Conservation (phyloP, 106 monocot species). For the Dactylorhiza incarnata region DNA sequence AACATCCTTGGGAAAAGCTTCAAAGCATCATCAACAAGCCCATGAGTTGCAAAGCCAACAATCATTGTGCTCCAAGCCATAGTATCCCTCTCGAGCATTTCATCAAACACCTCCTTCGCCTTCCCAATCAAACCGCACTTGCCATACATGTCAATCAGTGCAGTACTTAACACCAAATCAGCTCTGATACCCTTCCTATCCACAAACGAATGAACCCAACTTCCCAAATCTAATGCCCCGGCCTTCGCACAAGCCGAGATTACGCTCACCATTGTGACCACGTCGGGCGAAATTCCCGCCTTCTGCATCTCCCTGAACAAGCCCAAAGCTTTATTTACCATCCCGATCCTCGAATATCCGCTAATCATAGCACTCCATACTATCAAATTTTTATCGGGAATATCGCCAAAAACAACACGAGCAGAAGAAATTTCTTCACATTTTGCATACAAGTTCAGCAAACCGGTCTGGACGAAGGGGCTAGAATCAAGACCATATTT, state of each 20-base stretch:
- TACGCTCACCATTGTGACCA: conserved; percentile 92
- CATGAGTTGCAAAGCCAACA: conserved; percentile 72
- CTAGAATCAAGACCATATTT: conserved; percentile 51
- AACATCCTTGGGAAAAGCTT: conserved; percentile 59
- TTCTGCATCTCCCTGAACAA: conserved; percentile 80
- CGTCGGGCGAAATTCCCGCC: conserved; percentile 55
- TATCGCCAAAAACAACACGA: conserved; percentile 56
- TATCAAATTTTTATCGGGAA: conserved; percentile 63
- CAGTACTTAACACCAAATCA: conserved; percentile 73
- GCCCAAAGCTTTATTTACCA: conserved; percentile 65
- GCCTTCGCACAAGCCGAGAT: conserved; percentile 84
- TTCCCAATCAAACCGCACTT: conserved; percentile 61
- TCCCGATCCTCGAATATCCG: conserved; percentile 71
- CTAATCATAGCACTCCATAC: conserved; percentile 92
- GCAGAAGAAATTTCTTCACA: conserved; percentile 57
- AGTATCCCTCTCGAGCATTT: conserved; percentile 53
- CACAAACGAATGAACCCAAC: conserved; percentile 73
- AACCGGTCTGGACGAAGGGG: conserved; percentile 61
- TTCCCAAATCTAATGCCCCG: conserved; percentile 79
- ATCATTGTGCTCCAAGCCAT: conserved; percentile 88
- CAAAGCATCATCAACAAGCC: conserved; percentile 66
- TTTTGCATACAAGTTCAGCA: conserved; percentile 73
- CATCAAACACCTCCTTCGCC: conserved; percentile 62
- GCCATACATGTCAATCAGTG: conserved; percentile 81
- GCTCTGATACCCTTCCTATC: conserved; percentile 55